These are phyloP conservation scores for Plasmopara muralis DNA, from an alignment of 352 stramenopile genomes.

Conservation along the genomic window DNA sequence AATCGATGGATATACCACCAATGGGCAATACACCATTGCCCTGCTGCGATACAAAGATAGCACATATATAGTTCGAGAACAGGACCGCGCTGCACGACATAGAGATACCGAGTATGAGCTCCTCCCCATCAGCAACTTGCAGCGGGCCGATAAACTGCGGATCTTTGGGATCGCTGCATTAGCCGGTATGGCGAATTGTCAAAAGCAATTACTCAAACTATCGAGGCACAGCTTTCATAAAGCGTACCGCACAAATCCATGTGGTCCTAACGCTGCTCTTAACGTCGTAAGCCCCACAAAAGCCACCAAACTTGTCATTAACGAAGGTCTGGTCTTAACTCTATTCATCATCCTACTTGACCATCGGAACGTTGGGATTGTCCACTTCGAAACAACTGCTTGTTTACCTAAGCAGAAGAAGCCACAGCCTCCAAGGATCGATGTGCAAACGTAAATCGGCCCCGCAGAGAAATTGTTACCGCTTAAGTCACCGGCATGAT, in stretches of 20 bases:
- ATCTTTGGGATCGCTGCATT: conserved; percentile 66
- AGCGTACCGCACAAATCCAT: conserved; percentile 57
- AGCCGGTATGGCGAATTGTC: neutral
- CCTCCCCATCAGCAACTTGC: conserved; percentile 57
- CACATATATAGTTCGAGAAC: conserved; percentile 45
- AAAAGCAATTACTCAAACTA: neutral
- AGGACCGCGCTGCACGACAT: conserved; percentile 64
- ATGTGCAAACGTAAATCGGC: conserved; percentile 53
- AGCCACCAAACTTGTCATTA: conserved; percentile 21
- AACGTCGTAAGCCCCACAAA: conserved; percentile 42
- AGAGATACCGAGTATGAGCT: conserved; percentile 60
- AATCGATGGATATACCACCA: conserved; percentile 34
- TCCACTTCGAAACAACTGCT: conserved; percentile 14
- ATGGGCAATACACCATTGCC: conserved; percentile 13
- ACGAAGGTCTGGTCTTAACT: conserved; percentile 25
- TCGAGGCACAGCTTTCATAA: neutral
- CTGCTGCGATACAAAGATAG: conserved; percentile 17
- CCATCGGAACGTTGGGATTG: conserved; percentile 10
- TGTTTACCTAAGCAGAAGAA: conserved; percentile 51
- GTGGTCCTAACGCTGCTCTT: conserved; percentile 36
- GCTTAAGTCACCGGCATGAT: conserved; percentile 76
- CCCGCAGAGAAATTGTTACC: conserved; percentile 28
- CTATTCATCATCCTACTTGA: conserved; percentile 8
- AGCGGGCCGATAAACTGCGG: conserved; percentile 60
- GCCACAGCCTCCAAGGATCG: conserved; percentile 42